A percentile compares a stretch with the other conserved stretches of the same genome.
Evolutionary conservation across 2,329 filamentous ascomycete species (phyloP).

Genomic region (Paecilomyces variotii): DNA sequence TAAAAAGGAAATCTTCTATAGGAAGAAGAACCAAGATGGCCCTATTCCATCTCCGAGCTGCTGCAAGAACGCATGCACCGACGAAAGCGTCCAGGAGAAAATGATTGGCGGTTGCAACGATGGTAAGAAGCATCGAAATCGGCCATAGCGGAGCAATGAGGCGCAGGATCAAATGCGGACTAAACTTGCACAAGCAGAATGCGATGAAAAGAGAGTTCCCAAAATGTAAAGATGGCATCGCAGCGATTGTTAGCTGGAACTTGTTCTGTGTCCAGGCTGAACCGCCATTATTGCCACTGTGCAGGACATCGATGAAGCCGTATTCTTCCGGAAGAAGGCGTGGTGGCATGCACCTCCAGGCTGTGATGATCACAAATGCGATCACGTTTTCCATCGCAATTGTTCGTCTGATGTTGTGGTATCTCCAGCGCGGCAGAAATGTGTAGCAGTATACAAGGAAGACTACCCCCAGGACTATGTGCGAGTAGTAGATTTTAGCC

Average conservation of each 20-base stretch:
- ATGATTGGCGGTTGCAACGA: conserved; percentile 61
- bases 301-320: conserved; percentile 42
- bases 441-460: conserved; percentile 45
- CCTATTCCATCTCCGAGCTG: conserved; percentile 14
- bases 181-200: conserved; percentile 27
- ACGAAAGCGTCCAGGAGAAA: conserved; percentile 60
- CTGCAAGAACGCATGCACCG: conserved; percentile 37
- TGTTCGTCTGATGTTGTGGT: conserved; percentile 38
- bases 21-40: conserved; percentile 16
- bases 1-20: conserved; percentile 13
- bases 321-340: conserved; percentile 37
- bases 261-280: conserved; percentile 38
- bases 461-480: conserved; percentile 38
- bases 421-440: conserved; percentile 32
- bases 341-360: conserved; percentile 44
- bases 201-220: conserved; percentile 28
- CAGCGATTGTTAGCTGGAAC: conserved; percentile 42
- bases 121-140: conserved; percentile 43
- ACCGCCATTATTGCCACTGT: conserved; percentile 15
- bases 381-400: conserved; percentile 43
- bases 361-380: conserved; percentile 41
- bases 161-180: conserved; percentile 32
- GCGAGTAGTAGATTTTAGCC: conserved; percentile 39
- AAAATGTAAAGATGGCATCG: conserved; percentile 45
- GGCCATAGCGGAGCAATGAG: conserved; percentile 38